These are phyloP conservation scores for Macrophomina phaseolina DNA, from an alignment of 2,329 filamentous ascomycete species.

Conservation along the genomic window DNA sequence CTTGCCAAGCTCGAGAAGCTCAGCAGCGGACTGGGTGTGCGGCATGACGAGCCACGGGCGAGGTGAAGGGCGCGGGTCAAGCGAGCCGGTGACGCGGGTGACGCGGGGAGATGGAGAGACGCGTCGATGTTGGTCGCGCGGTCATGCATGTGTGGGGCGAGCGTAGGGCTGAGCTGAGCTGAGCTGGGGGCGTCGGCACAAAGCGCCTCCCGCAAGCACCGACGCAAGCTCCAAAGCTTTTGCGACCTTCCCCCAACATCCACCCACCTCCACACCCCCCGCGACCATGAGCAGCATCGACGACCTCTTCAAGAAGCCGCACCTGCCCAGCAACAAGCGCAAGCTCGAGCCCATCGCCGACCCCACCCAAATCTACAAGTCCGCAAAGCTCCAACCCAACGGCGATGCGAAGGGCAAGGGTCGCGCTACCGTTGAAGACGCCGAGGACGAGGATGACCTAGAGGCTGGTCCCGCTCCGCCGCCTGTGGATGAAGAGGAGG, in stretches of 20 bases:
- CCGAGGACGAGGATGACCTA: conserved; percentile 50
- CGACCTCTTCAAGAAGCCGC: conserved; percentile 66
- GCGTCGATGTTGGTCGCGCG: conserved; percentile 22
- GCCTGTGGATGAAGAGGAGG: conserved; percentile 55
- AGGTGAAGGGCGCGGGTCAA: not conserved
- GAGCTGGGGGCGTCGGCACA: conserved; percentile 6
- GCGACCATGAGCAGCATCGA: conserved; percentile 63
- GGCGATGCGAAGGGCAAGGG: conserved; percentile 57
- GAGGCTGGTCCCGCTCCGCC: conserved; percentile 61
- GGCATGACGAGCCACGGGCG: conserved; percentile 34
- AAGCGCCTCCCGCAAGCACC: not conserved
- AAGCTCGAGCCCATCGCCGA: conserved; percentile 63
- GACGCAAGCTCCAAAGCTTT: conserved; percentile 17
- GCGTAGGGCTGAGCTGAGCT: not conserved
- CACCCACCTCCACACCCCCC: not conserved
- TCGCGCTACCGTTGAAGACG: conserved; percentile 56
- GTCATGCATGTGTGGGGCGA: conserved; percentile 10
- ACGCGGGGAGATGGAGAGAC: conserved; percentile 16
- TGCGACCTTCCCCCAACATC: not conserved
- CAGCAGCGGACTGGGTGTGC: conserved; percentile 39
- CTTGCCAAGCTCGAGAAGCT: conserved; percentile 43
- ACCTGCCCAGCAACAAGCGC: conserved; percentile 58
- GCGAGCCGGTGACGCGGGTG: conserved; percentile 4
- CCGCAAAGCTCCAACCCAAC: conserved; percentile 59
- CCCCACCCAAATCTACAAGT: conserved; percentile 66